Base-by-base conservation (phyloP, 2,329 filamentous ascomycete genomes). In the Colletotrichum caudatum region DNA sequence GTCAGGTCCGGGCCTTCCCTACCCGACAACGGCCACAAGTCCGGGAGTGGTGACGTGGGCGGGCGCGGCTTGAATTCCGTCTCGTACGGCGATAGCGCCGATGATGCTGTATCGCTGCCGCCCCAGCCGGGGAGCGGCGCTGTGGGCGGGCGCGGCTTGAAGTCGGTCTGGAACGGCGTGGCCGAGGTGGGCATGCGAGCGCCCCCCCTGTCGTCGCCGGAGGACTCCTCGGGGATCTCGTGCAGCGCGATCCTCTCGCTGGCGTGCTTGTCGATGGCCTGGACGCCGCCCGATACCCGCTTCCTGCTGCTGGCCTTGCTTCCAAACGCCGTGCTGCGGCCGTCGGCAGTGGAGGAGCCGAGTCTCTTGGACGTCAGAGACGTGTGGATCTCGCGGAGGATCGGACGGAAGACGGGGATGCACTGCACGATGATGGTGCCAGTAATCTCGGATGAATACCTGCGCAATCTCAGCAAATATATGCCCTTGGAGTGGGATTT, bases 351-450 rank as follows among this genome's bases (percentile, higher is more conserved):
- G 18, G 44, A 44, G 44, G 72, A 72, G 58, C 46, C 66, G 58
- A 74, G 65, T 23, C 63, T 69, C 56, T 72, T 69, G n/a, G 72
- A 74, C 44, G 72, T 74, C 51, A 74, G 53, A 5, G 72, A 69
- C 29, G 69, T 72, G 58, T 74, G 72, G 46, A 74, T 74, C 20
- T 74, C 72, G 26, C 72, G 70, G 51, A 88, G 73, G 26, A 88
- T 81, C 0, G 85, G 84, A 12, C 86, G 82, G 9, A 88, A 75
- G 20, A 88, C 83, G 2, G 86, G 86, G 3, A 88, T 84, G 71
- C 84, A 88, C 74, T 87, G 86, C 5, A 87, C 86, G 54, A 88
- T 87, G 73, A 88, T 86, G 35, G 86, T 88, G 64, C 86, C 85
- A 11, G 84, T 81, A 64, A 87, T 80, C 76, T 88, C 86, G 20